Evolutionary conservation across 129 eudicot species (phyloP).

Genomic region (Solidago caesia): DNA sequence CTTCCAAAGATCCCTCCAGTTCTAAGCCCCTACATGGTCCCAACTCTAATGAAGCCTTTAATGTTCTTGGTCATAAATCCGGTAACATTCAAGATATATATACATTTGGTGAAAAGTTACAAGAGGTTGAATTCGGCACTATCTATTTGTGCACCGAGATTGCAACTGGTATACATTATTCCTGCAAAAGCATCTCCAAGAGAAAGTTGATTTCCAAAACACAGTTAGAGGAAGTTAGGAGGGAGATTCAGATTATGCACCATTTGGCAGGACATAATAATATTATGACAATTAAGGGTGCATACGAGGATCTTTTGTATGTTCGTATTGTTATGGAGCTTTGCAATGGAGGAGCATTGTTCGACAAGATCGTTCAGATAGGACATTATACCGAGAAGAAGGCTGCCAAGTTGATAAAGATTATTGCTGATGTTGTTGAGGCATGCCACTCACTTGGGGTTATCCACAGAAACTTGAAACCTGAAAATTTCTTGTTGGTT

Average conservation of each 20-base stretch:
- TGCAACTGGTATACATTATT: conserved; percentile 66
- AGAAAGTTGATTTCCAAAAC: conserved; percentile 85
- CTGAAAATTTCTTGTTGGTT: no score
- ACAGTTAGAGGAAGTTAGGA: conserved; percentile 88
- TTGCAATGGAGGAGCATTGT: conserved; percentile 88
- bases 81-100: conserved; percentile 80
- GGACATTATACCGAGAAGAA: conserved; percentile 95
- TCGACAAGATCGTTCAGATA: conserved; percentile 85
- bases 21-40: conserved; percentile 20
- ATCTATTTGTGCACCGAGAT: conserved; percentile 79
- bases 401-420: conserved; percentile 87
- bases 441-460: conserved; percentile 92
- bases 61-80: conserved; percentile 81
- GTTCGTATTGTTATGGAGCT: conserved; percentile 97
- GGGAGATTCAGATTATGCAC: conserved; percentile 99
- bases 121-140: conserved; percentile 91
- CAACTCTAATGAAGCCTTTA: conserved; percentile 45
- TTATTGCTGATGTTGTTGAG: conserved; percentile 84
- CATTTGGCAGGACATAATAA: conserved; percentile 92
- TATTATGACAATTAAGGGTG: conserved; percentile 87
- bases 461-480: no score
- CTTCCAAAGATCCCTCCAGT: no score
- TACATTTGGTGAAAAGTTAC: conserved; percentile 73
- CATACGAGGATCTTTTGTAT: conserved; percentile 85
- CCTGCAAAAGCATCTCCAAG: conserved; percentile 91